These are phyloP conservation scores for Protomyces inundatus DNA, from an alignment of 1,139 yeast species.

Conservation along the genomic window DNA sequence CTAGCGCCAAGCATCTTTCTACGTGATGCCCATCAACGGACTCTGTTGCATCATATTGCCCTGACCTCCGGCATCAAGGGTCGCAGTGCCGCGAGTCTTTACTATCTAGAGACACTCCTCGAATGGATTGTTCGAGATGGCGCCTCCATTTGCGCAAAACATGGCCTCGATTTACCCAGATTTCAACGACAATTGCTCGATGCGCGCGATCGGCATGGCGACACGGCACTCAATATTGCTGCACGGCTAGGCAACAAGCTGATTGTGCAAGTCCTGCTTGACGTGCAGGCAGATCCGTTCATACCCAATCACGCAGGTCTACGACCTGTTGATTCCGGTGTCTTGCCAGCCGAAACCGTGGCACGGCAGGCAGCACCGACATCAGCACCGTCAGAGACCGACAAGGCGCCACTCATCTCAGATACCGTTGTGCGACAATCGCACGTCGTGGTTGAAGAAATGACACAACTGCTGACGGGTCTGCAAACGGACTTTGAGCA, in stretches of 20 bases:
- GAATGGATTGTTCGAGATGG: constrained; percentile 70
- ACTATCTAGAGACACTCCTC: constrained; percentile 67
- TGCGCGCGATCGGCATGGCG: constrained; percentile 77
- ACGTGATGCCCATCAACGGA: constrained; percentile 70
- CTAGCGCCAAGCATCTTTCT: constrained; percentile 71
- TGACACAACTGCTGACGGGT: constrained; percentile 39
- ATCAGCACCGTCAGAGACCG: neutral
- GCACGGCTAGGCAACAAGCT: constrained; percentile 80
- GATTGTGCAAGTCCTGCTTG: constrained; percentile 72
- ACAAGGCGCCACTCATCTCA: neutral
- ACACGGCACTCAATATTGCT: constrained; percentile 81
- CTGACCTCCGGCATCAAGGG: constrained; percentile 68
- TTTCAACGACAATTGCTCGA: constrained; percentile 65
- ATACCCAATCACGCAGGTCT: constrained; percentile 79
- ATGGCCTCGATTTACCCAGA: constrained; percentile 50
- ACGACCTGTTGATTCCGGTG: constrained; percentile 80
- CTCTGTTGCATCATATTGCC: constrained; percentile 90
- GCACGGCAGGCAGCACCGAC: neutral
- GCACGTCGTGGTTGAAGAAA: constrained; percentile 36
- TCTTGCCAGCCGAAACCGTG: constrained; percentile 33
- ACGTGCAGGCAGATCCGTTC: constrained; percentile 77
- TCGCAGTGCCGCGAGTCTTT: constrained; percentile 62
- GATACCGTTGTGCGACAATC: constrained; percentile 7
- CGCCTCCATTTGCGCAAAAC: constrained; percentile 35
- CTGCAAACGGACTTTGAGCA: constrained; percentile 46